Percentiles rank a stretch among this genome's conserved stretches.
These are phyloP conservation scores for Suillus brevipes DNA, from an alignment of 768 basidiomycete genomes.

Conservation along the genomic window DNA sequence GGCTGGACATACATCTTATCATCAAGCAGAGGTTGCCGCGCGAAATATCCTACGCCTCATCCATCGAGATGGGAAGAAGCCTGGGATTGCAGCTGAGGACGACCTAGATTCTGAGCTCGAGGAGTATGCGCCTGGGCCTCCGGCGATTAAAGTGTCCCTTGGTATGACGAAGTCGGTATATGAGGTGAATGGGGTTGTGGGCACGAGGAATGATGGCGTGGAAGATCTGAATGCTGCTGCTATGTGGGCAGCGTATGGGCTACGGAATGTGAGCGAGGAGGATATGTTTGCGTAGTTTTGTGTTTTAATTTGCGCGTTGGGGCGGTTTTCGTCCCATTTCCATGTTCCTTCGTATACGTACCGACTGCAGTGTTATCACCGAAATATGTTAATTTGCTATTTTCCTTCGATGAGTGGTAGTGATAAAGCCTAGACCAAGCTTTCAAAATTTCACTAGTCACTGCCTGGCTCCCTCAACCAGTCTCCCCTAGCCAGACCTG, in stretches of 20 bases:
- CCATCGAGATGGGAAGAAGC: conserved; percentile 16
- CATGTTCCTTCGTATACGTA: background rate
- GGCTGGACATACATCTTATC: conserved; percentile 58
- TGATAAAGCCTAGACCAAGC: no score
- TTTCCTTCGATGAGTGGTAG: no score
- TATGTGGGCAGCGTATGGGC: conserved; percentile 50
- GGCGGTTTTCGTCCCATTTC: background rate
- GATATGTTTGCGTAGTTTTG: conserved; percentile 23
- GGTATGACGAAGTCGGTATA: conserved; percentile 52
- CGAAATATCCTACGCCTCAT: conserved; percentile 54
- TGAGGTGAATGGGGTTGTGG: conserved; percentile 46
- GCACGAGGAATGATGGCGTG: conserved; percentile 42
- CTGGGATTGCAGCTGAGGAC: background rate
- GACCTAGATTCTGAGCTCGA: conserved; percentile 31
- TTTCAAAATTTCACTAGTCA: no score
- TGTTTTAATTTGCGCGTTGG: background rate
- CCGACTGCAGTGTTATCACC: background rate
- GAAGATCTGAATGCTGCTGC: conserved; percentile 48
- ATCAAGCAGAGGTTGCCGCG: conserved; percentile 53
- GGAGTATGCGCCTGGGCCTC: conserved; percentile 44
- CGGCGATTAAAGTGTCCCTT: conserved; percentile 63
- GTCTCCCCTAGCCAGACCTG: no score
- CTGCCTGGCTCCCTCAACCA: no score
- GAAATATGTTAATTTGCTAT: no score
- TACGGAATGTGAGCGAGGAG: conserved; percentile 36